Evolutionary conservation across 2,329 filamentous ascomycete species (phyloP), one percentile per base, ranked within the genome.

Genomic region (Aspergillus neoniger): DNA sequence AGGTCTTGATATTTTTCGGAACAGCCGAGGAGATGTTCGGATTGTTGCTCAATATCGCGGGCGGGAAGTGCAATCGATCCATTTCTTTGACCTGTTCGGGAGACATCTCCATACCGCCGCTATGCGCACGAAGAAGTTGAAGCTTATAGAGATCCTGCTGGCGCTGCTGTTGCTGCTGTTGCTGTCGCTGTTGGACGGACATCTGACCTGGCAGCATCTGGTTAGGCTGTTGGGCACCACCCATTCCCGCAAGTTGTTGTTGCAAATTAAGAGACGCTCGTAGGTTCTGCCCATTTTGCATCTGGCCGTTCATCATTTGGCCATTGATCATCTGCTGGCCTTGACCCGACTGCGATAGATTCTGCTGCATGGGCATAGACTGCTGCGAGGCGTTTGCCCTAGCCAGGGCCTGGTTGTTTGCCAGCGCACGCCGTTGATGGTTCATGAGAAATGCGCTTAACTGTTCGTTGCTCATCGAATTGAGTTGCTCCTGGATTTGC

Each of bases 1-100:
- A 87, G 2, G 79, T 81, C 65, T 79, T 82, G 23, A 86, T 75
- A 12, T 81, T 72, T 28, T 79, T 80, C 5, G 85, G 84, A 9
- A 85, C 67, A 17, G 75, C 70, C 25, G 73, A 69, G 12, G 66
- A 64, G 7, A 71, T 61, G 50, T 70, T 73, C n/a, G 67, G 65
- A 32, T 70, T 74, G 38, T 70, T 69, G 56, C 69, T 71, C 12
- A 77, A 64, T n/a, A 76, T 71, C 10, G 65, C 67, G 2, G 68
- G 70, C 5, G 78, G 79, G 57, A 80, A 80, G 8, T 64, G 61
- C 5, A 73, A 38, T 25, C 69, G 69, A 61, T 81, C 79, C 79
- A 81, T 81, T 47, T 79, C 73, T 59, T 71, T 73, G n/a, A 70
- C 61, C 61, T 80, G 76, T 4, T 79, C 75, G 2, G 71, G 69